These are phyloP conservation scores for Aspergillus fructus DNA, from an alignment of 2,329 filamentous ascomycete genomes.

Conservation along the genomic window DNA sequence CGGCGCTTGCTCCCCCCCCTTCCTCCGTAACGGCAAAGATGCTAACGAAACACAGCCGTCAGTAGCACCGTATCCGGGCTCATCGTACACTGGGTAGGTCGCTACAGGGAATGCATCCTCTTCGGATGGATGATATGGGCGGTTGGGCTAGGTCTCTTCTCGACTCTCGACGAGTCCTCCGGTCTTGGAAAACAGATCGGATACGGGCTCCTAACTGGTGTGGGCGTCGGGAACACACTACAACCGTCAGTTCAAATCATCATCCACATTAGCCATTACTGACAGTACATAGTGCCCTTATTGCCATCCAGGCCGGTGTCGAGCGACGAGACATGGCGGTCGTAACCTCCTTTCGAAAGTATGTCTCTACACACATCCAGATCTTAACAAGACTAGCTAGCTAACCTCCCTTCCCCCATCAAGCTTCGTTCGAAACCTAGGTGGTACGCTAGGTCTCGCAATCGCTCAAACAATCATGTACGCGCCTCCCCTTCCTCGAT, in stretches of 20 bases:
- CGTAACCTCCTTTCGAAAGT: slow-evolving; percentile 39
- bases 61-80: slow-evolving; percentile 54
- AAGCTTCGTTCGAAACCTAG: slow-evolving; percentile 44
- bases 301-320: slow-evolving; percentile 43
- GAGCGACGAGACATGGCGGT: slow-evolving; percentile 42
- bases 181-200: slow-evolving; percentile 56
- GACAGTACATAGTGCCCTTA: slow-evolving; percentile 25
- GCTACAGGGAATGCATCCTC: slow-evolving; percentile 56
- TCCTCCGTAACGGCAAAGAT: not conserved
- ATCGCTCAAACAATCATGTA: slow-evolving; percentile 44
- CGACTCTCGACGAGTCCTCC: slow-evolving; percentile 50
- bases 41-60: slow-evolving; percentile 30
- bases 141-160: slow-evolving; percentile 53
- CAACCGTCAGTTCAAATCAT: slow-evolving; percentile 41
- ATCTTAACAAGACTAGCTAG: not conserved
- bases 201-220: slow-evolving; percentile 53
- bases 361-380: not conserved
- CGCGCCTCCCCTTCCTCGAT: not conserved
- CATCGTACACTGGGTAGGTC: slow-evolving; percentile 53
- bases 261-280: not conserved
- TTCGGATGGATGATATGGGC: slow-evolving; percentile 56
- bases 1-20: too few species aligned
- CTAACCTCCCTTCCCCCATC: not conserved
- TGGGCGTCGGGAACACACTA: slow-evolving; percentile 54
- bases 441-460: slow-evolving; percentile 42